Conservation (phyloP, 352 stramenopile genomes). For the Globisporangium alternatum region DNA sequence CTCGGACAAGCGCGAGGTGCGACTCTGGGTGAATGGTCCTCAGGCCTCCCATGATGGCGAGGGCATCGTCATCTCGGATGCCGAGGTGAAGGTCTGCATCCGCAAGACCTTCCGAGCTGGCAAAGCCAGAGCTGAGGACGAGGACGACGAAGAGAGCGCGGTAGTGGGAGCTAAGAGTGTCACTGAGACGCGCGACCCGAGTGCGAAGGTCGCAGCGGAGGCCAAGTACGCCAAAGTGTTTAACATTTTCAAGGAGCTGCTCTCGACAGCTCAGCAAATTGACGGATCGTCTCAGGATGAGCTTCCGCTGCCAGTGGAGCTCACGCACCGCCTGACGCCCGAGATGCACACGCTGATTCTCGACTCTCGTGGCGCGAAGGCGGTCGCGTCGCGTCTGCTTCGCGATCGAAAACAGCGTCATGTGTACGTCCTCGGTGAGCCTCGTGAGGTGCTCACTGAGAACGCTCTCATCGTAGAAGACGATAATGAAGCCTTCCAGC, state of each 20-base stretch:
- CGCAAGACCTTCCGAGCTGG: slow-evolving; percentile 25
- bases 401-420: slow-evolving; percentile 23
- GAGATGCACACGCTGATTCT: slow-evolving; percentile 29
- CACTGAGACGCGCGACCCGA: background rate
- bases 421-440: slow-evolving; percentile 28
- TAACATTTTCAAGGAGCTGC: slow-evolving; percentile 8
- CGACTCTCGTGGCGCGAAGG: slow-evolving; percentile 19
- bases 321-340: slow-evolving; percentile 12
- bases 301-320: slow-evolving; percentile 2
- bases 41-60: background rate
- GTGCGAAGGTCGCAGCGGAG: slow-evolving; percentile 3
- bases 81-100: slow-evolving; percentile 57
- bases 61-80: slow-evolving; percentile 20
- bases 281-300: background rate
- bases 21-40: slow-evolving; percentile 30
- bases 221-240: slow-evolving; percentile 10
- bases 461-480: no score
- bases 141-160: background rate
- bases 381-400: slow-evolving; percentile 22
- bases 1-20: slow-evolving; percentile 74
- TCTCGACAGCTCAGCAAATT: background rate
- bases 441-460: background rate
- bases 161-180: background rate
- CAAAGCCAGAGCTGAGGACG: background rate
- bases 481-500: background rate